Conservation (phyloP, 2,329 filamentous ascomycete genomes). For the Talaromyces sp. region DNA sequence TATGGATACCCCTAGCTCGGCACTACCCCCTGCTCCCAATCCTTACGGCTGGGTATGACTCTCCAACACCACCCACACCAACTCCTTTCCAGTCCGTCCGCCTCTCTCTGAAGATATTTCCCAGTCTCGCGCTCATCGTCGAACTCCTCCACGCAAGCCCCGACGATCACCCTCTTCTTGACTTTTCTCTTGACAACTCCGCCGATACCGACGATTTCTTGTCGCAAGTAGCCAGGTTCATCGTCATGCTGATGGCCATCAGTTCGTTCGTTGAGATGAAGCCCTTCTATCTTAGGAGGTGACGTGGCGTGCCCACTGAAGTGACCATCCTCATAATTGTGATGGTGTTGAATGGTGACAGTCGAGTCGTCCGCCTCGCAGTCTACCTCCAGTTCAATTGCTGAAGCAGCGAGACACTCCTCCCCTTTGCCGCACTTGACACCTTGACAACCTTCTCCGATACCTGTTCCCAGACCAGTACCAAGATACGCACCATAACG, state of each 20-base stretch:
- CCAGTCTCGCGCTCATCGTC: conserved; percentile 70
- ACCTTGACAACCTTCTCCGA: conserved; percentile 82
- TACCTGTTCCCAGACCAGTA: conserved; percentile 76
- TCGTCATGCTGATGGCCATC: conserved; percentile 33
- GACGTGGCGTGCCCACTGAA: background rate
- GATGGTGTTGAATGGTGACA: conserved; percentile 35
- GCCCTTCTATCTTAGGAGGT: background rate
- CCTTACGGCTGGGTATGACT: conserved; percentile 58
- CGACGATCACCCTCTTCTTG: conserved; percentile 77
- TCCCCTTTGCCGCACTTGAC: conserved; percentile 79
- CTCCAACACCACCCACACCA: conserved; percentile 93
- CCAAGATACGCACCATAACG: conserved; percentile 76
- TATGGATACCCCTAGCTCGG: background rate
- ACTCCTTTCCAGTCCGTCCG: conserved; percentile 64
- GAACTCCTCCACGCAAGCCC: conserved; percentile 80
- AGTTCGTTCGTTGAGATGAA: conserved; percentile 13
- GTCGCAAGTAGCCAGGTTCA: conserved; percentile 70
- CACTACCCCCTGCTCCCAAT: conserved; percentile 4
- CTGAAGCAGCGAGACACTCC: conserved; percentile 71
- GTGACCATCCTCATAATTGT: conserved; percentile 19
- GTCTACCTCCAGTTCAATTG: conserved; percentile 79
- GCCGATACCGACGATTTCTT: conserved; percentile 89
- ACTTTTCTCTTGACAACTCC: conserved; percentile 83
- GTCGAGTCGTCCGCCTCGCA: conserved; percentile 75
- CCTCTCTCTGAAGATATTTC: conserved; percentile 67